Conservation (phyloP, 306 rosid genomes). For the Castanea sativa region DNA sequence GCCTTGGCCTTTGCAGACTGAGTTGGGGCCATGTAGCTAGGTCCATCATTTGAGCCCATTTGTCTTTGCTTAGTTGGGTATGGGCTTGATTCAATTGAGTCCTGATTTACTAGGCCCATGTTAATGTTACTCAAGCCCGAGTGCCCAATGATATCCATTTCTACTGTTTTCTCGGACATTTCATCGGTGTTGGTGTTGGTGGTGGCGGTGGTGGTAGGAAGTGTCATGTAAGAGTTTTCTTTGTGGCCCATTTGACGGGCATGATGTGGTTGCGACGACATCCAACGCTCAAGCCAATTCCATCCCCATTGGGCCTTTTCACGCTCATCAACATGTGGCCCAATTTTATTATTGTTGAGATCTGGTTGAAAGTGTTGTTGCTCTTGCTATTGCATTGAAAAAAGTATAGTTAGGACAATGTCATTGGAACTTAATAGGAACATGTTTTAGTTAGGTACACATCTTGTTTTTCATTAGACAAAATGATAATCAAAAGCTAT, state of each 20-base stretch:
- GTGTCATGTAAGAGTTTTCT: conserved; percentile 39
- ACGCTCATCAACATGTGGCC: conserved; percentile 19
- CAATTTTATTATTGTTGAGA: conserved; percentile 28
- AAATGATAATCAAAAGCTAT: neutral
- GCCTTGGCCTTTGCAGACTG: conserved; percentile 90
- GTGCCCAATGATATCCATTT: conserved; percentile 52
- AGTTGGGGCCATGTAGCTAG: conserved; percentile 93
- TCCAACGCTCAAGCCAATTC: conserved; percentile 91
- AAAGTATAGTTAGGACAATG: neutral
- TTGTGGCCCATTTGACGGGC: conserved; percentile 29
- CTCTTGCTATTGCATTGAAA: conserved; percentile 20
- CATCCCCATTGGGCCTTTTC: conserved; percentile 72
- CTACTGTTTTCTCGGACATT: conserved; percentile 76
- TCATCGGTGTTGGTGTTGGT: conserved; percentile 38
- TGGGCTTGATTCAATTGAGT: conserved; percentile 30
- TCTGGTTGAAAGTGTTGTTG: conserved; percentile 38
- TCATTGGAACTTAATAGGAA: neutral
- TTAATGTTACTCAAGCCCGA: conserved; percentile 14
- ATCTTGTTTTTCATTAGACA: neutral
- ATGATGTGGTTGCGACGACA: conserved; percentile 56
- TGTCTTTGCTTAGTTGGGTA: conserved; percentile 26
- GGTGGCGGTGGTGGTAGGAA: conserved; percentile 35
- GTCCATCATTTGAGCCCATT: conserved; percentile 29
- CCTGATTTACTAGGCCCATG: conserved; percentile 26
- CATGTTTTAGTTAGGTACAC: too few relatives aligned